A percentile compares a stretch with the other conserved stretches of the same genome.
Conservation (phyloP, 352 stramenopile species). For the Globisporangium nagaii region DNA sequence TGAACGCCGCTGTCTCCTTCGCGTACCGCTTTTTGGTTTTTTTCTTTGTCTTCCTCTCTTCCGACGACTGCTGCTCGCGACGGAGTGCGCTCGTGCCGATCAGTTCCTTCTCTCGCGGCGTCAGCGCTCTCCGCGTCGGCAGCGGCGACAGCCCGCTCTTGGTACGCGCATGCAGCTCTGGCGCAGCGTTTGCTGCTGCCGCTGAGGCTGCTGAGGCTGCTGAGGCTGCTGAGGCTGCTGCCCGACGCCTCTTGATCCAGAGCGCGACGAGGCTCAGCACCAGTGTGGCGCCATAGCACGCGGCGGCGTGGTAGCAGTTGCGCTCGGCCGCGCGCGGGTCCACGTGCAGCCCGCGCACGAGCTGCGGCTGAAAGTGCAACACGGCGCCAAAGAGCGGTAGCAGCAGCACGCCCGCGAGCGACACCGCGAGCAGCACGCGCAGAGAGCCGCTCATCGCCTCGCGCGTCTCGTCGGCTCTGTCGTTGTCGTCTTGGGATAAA, state of each 20-base stretch:
- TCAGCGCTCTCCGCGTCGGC: conserved; percentile 1
- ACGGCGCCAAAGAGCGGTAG: conserved; percentile 56
- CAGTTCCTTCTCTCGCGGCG: conserved; percentile 22
- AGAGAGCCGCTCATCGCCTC: conserved; percentile 26
- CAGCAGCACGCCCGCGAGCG: conserved; percentile 36
- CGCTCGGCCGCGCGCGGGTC: conserved; percentile 30
- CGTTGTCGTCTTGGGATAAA: too few species aligned
- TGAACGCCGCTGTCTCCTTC: neutral
- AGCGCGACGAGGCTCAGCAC: conserved; percentile 23
- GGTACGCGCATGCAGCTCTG: neutral
- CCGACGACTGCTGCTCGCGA: neutral
- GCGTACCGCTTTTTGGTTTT: neutral
- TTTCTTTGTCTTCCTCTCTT: neutral
- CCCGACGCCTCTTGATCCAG: conserved; percentile 1
- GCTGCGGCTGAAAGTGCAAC: conserved; percentile 47
- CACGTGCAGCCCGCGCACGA: conserved; percentile 47
- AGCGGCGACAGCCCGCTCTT: neutral
- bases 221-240: neutral
- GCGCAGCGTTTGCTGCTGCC: neutral
- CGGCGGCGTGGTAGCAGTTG: conserved; percentile 61
- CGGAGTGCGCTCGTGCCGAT: neutral
- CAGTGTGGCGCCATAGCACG: conserved; percentile 40
- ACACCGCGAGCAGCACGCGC: conserved; percentile 36
- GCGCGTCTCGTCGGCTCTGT: too few species aligned
- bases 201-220: neutral